phyloP scores from a whole-genome alignment of 2,329 filamentous ascomycete genomes.

The Colletotrichum filicis region DNA sequence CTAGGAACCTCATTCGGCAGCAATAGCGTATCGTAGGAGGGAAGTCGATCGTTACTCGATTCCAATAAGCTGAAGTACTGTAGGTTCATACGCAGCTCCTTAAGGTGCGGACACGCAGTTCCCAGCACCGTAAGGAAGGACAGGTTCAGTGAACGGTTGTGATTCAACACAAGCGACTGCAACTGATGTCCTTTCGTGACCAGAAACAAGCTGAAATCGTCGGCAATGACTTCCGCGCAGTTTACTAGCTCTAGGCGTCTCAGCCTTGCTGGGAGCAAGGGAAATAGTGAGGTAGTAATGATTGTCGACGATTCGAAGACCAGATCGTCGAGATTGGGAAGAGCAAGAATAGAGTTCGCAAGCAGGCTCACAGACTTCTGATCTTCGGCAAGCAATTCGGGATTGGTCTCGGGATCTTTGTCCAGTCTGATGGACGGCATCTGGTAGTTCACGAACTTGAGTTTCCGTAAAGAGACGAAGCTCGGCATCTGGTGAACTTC shows the following conservation, averaged over 20 bases:
- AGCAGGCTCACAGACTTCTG: conserved; percentile 45
- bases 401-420: conserved; percentile 51
- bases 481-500: conserved; percentile 64
- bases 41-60: conserved; percentile 77
- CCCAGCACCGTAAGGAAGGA: conserved; percentile 77
- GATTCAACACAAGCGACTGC: conserved; percentile 74
- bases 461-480: conserved; percentile 66
- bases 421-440: conserved; percentile 55
- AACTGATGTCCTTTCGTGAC: conserved; percentile 74
- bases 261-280: conserved; percentile 73
- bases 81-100: conserved; percentile 80
- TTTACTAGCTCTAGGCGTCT: conserved; percentile 79
- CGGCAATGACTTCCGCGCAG: conserved; percentile 79
- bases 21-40: conserved; percentile 79
- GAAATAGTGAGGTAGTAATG: conserved; percentile 75
- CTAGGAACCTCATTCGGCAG: conserved; percentile 72
- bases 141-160: conserved; percentile 83
- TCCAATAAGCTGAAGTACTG: conserved; percentile 79
- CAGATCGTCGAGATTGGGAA: conserved; percentile 74
- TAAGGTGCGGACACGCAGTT: conserved; percentile 74
- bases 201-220: conserved; percentile 74
- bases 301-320: conserved; percentile 80
- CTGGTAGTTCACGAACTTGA: conserved; percentile 74
- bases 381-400: conserved; percentile 52
- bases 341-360: conserved; percentile 58